Conservation (phyloP, 1,139 yeast genomes). For the Taphrina deformans region DNA sequence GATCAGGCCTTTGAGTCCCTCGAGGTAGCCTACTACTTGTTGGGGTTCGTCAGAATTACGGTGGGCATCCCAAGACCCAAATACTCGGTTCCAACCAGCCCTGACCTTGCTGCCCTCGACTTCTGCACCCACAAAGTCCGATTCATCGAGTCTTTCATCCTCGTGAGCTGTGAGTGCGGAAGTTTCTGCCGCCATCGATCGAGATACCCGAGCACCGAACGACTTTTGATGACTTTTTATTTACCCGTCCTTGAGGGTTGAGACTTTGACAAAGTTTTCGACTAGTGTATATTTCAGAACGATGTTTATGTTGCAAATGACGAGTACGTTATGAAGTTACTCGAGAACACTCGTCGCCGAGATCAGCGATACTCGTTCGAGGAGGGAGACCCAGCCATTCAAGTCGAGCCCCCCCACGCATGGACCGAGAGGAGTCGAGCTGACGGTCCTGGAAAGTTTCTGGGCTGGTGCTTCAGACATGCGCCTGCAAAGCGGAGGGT, state of each 20-base stretch:
- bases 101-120: not conserved
- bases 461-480: not conserved
- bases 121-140: constrained; percentile 32
- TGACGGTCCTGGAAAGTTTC: no score
- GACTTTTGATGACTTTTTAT: no score
- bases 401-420: not conserved
- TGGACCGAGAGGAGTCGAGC: no score
- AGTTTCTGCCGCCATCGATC: not conserved
- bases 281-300: no score
- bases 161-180: constrained; percentile 9
- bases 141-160: constrained; percentile 23
- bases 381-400: not conserved
- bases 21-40: not conserved
- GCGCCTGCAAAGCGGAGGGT: not conserved
- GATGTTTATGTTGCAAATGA: not conserved
- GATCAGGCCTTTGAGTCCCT: constrained; percentile 27
- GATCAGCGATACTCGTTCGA: not conserved
- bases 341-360: not conserved
- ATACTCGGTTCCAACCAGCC: not conserved
- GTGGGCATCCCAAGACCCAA: constrained; percentile 7
- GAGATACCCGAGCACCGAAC: no score
- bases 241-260: no score
- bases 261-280: no score
- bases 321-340: not conserved
- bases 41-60: constrained; percentile 5